phyloP scores from a whole-genome alignment of 1,284 basidiomycete genomes.

The Takashimella koratensis region DNA sequence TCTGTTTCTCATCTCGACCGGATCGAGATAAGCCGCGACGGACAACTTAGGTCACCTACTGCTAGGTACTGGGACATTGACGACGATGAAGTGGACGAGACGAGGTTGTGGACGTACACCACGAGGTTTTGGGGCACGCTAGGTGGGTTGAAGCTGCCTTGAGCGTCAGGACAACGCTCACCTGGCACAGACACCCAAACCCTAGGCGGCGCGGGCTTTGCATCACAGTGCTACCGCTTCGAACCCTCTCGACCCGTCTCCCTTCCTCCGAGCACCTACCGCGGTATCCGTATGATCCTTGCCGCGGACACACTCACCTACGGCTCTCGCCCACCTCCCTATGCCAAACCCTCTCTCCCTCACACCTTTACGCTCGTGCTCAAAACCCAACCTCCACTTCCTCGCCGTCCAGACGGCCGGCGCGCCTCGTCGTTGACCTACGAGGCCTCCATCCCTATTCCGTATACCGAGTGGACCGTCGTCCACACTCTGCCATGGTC shows the following conservation, averaged over 20 bases:
- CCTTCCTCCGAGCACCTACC: conserved; percentile 24
- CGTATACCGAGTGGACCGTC: background rate
- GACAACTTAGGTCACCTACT: no score
- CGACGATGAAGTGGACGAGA: no score
- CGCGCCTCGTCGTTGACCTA: conserved; percentile 45
- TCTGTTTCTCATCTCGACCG: conserved; percentile 46
- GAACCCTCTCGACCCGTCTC: conserved; percentile 23
- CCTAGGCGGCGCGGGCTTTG: conserved; percentile 55
- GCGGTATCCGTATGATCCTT: conserved; percentile 23
- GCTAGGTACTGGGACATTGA: no score
- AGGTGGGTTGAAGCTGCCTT: no score
- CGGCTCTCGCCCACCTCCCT: conserved; percentile 14
- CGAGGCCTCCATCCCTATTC: conserved; percentile 46
- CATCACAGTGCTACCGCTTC: conserved; percentile 50
- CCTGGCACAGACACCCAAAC: conserved; percentile 53
- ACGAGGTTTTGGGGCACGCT: no score
- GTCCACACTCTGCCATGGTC: conserved; percentile 36
- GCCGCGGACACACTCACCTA: background rate
- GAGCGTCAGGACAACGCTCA: no score
- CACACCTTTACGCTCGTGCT: conserved; percentile 47
- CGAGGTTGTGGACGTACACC: no score
- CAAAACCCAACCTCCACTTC: conserved; percentile 42
- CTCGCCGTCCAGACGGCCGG: conserved; percentile 39
- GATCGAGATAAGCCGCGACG: conserved; percentile 14
- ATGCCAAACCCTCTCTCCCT: conserved; percentile 11